These are phyloP conservation scores for Gloeopeniophorella convolvens DNA, from an alignment of 768 basidiomycete genomes.

Conservation along the genomic window DNA sequence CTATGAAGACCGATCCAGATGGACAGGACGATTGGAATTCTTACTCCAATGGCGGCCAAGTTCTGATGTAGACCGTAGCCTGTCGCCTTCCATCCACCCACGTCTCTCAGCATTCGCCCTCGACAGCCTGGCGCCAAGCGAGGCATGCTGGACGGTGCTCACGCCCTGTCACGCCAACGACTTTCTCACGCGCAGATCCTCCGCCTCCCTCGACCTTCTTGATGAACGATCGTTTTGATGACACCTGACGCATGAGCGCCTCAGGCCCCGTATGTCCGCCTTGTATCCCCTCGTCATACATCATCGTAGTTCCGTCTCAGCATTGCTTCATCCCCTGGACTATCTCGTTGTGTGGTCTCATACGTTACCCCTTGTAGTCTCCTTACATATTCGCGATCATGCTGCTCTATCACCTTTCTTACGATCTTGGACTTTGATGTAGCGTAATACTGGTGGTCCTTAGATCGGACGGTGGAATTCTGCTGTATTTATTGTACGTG, in stretches of 20 bases:
- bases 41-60: background rate
- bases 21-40: slow-evolving; percentile 1
- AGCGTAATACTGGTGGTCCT: slow-evolving; percentile 13
- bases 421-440: slow-evolving; percentile 8
- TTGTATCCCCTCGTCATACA: background rate
- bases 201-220: background rate
- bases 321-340: slow-evolving; percentile 6
- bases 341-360: background rate
- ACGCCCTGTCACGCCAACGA: background rate
- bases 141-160: too few species aligned
- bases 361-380: slow-evolving; percentile 7
- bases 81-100: background rate
- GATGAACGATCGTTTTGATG: background rate
- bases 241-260: background rate
- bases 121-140: too few species aligned
- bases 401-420: background rate
- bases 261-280: background rate
- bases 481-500: slow-evolving; percentile 21
- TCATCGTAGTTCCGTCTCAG: background rate
- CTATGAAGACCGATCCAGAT: slow-evolving; percentile 2
- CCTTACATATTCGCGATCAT: background rate
- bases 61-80: background rate
- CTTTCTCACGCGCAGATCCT: background rate
- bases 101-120: background rate
- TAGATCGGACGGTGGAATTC: slow-evolving; percentile 12